These are phyloP conservation scores for Alternaria ethzedia DNA, from an alignment of 2,329 filamentous ascomycete genomes.

Conservation along the genomic window DNA sequence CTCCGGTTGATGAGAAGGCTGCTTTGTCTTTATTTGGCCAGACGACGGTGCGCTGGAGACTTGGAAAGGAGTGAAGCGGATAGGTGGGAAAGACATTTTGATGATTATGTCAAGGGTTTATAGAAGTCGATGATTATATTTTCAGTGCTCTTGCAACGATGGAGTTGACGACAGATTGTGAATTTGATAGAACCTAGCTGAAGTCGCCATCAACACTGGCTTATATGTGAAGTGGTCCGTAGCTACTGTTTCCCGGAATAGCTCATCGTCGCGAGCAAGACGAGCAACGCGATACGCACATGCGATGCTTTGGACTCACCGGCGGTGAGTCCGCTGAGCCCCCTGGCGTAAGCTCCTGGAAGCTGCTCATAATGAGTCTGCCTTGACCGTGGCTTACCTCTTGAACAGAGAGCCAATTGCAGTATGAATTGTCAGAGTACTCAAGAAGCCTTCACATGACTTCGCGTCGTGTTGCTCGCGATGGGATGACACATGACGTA, in stretches of 20 bases:
- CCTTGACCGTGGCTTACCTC: background rate
- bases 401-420: background rate
- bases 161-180: background rate
- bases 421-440: conserved; percentile 9
- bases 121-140: background rate
- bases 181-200: background rate
- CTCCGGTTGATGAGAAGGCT: conserved; percentile 27
- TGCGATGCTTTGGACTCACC: background rate
- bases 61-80: conserved; percentile 41
- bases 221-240: background rate
- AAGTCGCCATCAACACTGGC: background rate
- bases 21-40: conserved; percentile 11
- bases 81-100: conserved; percentile 32
- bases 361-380: background rate
- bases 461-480: conserved; percentile 29
- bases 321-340: background rate
- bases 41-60: conserved; percentile 28
- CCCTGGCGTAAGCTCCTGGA: background rate
- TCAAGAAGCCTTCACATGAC: conserved; percentile 28
- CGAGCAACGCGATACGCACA: background rate
- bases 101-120: background rate
- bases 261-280: background rate
- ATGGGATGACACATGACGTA: background rate
- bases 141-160: background rate
- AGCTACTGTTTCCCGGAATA: background rate